Evolutionary conservation across 345 rosid genomes (phyloP).

Genomic region (Arabidopsis suecica): DNA sequence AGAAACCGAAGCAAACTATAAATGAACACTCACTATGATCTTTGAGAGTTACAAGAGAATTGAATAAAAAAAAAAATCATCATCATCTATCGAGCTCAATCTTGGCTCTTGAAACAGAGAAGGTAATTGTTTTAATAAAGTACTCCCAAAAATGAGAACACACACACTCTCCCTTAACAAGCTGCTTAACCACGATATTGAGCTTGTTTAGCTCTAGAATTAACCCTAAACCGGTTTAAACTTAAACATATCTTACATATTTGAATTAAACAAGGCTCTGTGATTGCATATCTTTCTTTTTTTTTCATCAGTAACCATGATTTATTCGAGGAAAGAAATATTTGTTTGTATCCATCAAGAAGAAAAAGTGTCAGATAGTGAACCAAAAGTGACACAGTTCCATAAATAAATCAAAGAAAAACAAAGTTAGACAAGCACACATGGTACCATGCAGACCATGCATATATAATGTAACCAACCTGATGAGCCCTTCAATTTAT

Average conservation of each 20-base stretch:
- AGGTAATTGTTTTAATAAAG: background rate
- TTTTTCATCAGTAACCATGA: background rate
- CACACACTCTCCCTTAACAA: background rate
- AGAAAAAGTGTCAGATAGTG: background rate
- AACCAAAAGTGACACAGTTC: constrained; percentile 5
- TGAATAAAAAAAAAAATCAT: background rate
- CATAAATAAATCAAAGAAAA: constrained; percentile 32
- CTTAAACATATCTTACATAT: background rate
- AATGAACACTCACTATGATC: background rate
- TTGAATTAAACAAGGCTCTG: background rate
- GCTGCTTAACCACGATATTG: background rate
- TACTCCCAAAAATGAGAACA: background rate
- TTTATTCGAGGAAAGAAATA: constrained; percentile 4
- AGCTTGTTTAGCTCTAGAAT: background rate
- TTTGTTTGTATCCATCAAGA: constrained; percentile 22
- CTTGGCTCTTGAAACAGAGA: background rate
- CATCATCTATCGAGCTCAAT: background rate
- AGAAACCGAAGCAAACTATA: background rate
- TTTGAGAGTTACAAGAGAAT: background rate
- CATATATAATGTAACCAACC: constrained; percentile 9
- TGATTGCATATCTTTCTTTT: background rate
- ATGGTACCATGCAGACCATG: constrained; percentile 19
- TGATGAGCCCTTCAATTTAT: background rate
- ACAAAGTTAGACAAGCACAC: constrained; percentile 27
- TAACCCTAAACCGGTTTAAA: background rate